Evolutionary conservation across 768 basidiomycete species (phyloP).

Genomic region (Tephrocybe sp.): DNA sequence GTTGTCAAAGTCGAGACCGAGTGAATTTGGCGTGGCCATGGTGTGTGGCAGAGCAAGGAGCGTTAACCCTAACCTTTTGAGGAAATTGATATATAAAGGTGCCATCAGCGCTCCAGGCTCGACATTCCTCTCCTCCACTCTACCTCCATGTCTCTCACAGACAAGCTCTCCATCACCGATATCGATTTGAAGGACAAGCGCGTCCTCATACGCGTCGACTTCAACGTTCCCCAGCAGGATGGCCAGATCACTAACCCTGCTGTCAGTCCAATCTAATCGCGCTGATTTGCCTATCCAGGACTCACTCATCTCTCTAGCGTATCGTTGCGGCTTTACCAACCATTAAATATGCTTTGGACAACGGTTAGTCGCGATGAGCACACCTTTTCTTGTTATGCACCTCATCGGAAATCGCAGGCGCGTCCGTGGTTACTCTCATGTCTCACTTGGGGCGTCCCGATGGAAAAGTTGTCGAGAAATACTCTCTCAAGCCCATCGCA

Average conservation of each 20-base stretch:
- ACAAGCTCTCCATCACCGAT: conserved; percentile 92
- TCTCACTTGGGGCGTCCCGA: conserved; percentile 98
- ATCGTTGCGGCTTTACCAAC: conserved; percentile 97
- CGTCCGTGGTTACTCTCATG: conserved; percentile 87
- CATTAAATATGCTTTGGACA: conserved; percentile 87
- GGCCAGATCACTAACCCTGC: conserved; percentile 95
- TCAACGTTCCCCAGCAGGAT: conserved; percentile 91
- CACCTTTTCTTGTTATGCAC: conserved; percentile 4
- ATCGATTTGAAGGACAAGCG: conserved; percentile 83
- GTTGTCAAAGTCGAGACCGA: conserved; percentile 68
- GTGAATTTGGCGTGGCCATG: conserved; percentile 56
- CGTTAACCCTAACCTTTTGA: conserved; percentile 29
- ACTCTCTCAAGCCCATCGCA: conserved; percentile 87
- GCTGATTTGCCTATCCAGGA: conserved; percentile 9
- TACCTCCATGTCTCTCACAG: conserved; percentile 84
- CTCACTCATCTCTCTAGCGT: conserved; percentile 52
- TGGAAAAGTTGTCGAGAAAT: conserved; percentile 85
- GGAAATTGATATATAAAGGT: conserved; percentile 11
- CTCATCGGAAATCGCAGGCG: conserved; percentile 45
- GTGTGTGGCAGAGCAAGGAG: conserved; percentile 13
- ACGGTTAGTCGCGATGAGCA: conserved; percentile 44
- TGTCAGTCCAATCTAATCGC: conserved; percentile 46
- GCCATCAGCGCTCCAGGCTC: conserved; percentile 9
- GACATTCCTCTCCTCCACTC: conserved; percentile 17
- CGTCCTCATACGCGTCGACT: conserved; percentile 93